Evolutionary conservation across 2,329 filamentous ascomycete genomes (phyloP), one percentile per base, ranked within the genome.

Genomic region (Nannizziopsis barbatae): DNA sequence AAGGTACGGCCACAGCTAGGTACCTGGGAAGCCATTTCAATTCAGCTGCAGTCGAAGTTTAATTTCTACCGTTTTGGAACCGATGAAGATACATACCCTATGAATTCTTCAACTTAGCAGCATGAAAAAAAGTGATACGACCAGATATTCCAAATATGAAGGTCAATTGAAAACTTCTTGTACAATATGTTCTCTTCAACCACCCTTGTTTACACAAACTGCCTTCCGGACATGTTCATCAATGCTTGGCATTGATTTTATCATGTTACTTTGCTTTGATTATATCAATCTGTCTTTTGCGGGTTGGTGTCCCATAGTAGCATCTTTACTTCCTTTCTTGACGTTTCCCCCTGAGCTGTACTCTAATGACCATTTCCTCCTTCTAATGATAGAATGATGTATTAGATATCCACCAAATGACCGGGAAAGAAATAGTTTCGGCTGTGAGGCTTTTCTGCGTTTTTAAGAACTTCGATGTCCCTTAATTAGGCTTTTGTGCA

Each of bases 1-100:
- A 55, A 81, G 79, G 64, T 93, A 92, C 67, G 69, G 71, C 49
- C 64, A 63, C 11, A 47, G 36, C 30, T 56, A 40, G 51, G 37
- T 10, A 15, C n/a, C 8, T 2, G 3, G 40, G 15, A n/a, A 37
- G 27, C 12, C 17, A 1, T 15, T 36, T 42, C 22, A 30, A 32
- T 18, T 30, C 27, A 37, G 45, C 22, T 7, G 17, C n/a, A 11
- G 22, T 20, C 36, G n/a, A 15, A 12, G 5, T n/a, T 22, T 41
- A 7, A 7, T 40, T 47, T 11, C n/a, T 17, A 5, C n/a, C 1
- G 36, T 47, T 47, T 39, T 37, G 42, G 42, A 27, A 36, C 20
- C 22, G 11, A 33, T 11, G 22, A 17, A 27, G 17, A 4, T 8
- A 18, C 11, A 45, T 20, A 33, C 33, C 22, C 37, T 45, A 45